These are phyloP conservation scores for Strobilomyces echinocephalus DNA, from an alignment of 768 basidiomycete species.

Conservation along the genomic window DNA sequence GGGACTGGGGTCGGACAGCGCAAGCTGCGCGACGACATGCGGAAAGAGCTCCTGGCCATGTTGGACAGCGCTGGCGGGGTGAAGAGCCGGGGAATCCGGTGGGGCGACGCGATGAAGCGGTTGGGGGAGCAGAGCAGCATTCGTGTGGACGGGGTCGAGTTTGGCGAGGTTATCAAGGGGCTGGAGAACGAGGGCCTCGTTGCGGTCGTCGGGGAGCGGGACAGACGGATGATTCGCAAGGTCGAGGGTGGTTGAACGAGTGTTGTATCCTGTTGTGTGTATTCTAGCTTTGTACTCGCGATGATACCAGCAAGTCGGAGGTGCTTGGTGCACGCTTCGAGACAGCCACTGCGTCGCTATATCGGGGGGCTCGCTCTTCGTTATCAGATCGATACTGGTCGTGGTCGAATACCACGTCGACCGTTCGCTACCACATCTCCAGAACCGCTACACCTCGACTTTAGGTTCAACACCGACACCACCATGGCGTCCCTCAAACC, in stretches of 20 bases:
- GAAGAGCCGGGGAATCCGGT: conserved; percentile 61
- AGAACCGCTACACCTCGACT: background rate
- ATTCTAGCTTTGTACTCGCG: background rate
- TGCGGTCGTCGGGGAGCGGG: conserved; percentile 83
- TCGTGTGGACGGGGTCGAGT: conserved; percentile 74
- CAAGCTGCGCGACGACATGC: conserved; percentile 84
- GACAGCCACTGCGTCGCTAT: conserved; percentile 7
- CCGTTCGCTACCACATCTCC: conserved; percentile 7
- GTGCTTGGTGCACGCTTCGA: background rate
- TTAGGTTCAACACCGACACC: conserved; percentile 4
- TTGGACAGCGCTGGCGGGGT: conserved; percentile 48
- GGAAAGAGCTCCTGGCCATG: conserved; percentile 68
- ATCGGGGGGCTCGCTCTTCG: conserved; percentile 1
- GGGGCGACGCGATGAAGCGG: conserved; percentile 75
- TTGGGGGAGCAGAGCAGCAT: conserved; percentile 83
- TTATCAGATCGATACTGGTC: background rate
- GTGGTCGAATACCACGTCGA: background rate
- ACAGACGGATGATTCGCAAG: conserved; percentile 72
- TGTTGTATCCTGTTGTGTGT: background rate
- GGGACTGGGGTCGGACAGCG: conserved; percentile 87
- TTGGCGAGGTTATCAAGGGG: conserved; percentile 69
- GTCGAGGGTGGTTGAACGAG: conserved; percentile 43
- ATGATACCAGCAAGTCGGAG: background rate
- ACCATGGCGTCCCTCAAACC: conserved; percentile 50
- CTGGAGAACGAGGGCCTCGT: conserved; percentile 84